phyloP scores from a whole-genome alignment of 2,329 filamentous ascomycete genomes.

The Trichoderma harzianum region DNA sequence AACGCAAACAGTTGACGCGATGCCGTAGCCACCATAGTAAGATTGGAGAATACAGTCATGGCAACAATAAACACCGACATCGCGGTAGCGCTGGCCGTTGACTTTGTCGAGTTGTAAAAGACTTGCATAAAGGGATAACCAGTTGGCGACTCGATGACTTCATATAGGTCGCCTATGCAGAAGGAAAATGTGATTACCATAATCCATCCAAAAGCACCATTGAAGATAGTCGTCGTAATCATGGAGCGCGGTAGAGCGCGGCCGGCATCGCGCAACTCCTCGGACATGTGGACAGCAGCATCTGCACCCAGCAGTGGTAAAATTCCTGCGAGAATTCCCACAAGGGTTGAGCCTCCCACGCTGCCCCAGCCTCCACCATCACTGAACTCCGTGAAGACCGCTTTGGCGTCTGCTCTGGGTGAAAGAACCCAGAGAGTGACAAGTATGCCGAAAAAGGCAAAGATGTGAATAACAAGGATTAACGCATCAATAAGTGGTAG shows the following conservation, averaged over 20 bases:
- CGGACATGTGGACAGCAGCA: constrained; percentile 1
- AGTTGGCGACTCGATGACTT: constrained; percentile 42
- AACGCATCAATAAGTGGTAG: constrained; percentile 51
- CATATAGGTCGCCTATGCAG: constrained; percentile 47
- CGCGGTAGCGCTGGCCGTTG: constrained; percentile 46
- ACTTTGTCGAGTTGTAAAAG: constrained; percentile 47
- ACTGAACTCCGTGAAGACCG: constrained; percentile 11
- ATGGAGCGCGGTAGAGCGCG: constrained; percentile 21
- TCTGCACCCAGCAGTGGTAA: constrained; percentile 11
- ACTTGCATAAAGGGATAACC: constrained; percentile 59
- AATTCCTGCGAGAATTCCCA: constrained; percentile 14
- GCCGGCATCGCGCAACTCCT: constrained; percentile 29
- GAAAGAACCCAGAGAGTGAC: constrained; percentile 32
- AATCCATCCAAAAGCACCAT: constrained; percentile 51
- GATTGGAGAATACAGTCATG: constrained; percentile 46
- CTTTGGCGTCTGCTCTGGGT: background rate
- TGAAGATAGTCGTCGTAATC: constrained; percentile 42
- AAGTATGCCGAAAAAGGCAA: constrained; percentile 33
- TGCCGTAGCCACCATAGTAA: constrained; percentile 54
- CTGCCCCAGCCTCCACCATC: constrained; percentile 12
- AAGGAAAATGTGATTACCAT: constrained; percentile 56
- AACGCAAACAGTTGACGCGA: constrained; percentile 58
- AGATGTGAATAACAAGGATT: constrained; percentile 47
- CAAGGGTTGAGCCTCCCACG: background rate
- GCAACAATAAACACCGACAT: constrained; percentile 44